phyloP scores from a whole-genome alignment of 345 rosid species.

The Brassica carinata region DNA sequence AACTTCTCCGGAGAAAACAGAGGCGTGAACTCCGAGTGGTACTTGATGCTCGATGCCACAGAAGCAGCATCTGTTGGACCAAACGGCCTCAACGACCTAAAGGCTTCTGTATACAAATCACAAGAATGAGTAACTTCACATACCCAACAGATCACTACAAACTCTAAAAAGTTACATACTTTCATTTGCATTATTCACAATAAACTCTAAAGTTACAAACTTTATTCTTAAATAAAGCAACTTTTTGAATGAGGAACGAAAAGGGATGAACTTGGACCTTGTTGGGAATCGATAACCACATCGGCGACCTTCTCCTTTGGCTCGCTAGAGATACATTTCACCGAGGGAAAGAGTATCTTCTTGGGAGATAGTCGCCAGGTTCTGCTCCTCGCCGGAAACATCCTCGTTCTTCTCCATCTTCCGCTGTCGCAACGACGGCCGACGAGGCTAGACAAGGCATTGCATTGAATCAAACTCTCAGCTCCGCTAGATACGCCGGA shows the following conservation, averaged over 20 bases:
- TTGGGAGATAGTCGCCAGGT: slow-evolving; percentile 16
- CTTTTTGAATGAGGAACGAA: neutral
- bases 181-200: neutral
- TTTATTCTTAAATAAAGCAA: neutral
- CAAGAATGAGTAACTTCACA: neutral
- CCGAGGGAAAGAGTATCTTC: slow-evolving; percentile 26
- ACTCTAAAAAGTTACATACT: neutral
- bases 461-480: slow-evolving; percentile 22
- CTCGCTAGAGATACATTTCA: slow-evolving; percentile 48
- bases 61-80: slow-evolving; percentile 54
- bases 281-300: slow-evolving; percentile 37
- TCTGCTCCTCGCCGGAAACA: slow-evolving; percentile 39
- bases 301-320: slow-evolving; percentile 41
- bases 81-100: slow-evolving; percentile 34
- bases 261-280: slow-evolving; percentile 36
- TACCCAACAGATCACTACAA: neutral
- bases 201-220: neutral
- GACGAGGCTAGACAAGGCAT: slow-evolving; percentile 42
- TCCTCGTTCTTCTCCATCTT: slow-evolving; percentile 28
- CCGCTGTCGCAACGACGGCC: slow-evolving; percentile 29
- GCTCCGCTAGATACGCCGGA: slow-evolving; percentile 32
- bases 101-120: slow-evolving; percentile 40
- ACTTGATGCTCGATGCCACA: slow-evolving; percentile 61
- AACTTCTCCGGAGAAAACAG: slow-evolving; percentile 64
- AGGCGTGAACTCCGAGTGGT: slow-evolving; percentile 77